Conservation (phyloP, 345 rosid genomes). For the Geranium brycei region DNA sequence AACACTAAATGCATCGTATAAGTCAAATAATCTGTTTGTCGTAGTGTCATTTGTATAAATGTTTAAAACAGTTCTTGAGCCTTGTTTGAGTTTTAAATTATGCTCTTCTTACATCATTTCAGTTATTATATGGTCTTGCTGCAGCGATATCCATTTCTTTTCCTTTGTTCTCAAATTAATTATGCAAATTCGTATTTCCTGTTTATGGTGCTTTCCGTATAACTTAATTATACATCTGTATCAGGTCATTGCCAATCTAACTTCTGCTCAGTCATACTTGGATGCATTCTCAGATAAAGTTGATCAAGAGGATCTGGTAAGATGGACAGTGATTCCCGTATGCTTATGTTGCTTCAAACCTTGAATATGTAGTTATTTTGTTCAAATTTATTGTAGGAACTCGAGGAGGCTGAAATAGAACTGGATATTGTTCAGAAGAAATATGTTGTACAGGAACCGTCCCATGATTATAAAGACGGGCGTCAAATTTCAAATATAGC, state of each 20-base stretch:
- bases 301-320: constrained; percentile 45
- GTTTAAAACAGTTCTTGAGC: not conserved
- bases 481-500: constrained; percentile 19
- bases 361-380: constrained; percentile 5
- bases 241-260: constrained; percentile 55
- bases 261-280: constrained; percentile 56
- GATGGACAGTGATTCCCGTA: constrained; percentile 5
- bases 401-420: constrained; percentile 68
- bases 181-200: not conserved
- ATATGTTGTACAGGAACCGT: constrained; percentile 18
- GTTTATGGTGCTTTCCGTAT: constrained; percentile 1
- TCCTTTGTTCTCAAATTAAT: not conserved
- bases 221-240: constrained; percentile 6
- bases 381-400: constrained; percentile 32
- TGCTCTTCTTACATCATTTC: not conserved
- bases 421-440: constrained; percentile 47
- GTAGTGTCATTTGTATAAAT: not conserved
- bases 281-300: constrained; percentile 39
- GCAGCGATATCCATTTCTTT: not conserved
- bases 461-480: constrained; percentile 19
- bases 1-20: not conserved
- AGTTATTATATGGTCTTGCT: not conserved
- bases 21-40: not conserved
- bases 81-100: not conserved
- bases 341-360: constrained; percentile 6